Conservation (phyloP, 148 eudicot genomes). For the Hydrangea macrophylla region DNA sequence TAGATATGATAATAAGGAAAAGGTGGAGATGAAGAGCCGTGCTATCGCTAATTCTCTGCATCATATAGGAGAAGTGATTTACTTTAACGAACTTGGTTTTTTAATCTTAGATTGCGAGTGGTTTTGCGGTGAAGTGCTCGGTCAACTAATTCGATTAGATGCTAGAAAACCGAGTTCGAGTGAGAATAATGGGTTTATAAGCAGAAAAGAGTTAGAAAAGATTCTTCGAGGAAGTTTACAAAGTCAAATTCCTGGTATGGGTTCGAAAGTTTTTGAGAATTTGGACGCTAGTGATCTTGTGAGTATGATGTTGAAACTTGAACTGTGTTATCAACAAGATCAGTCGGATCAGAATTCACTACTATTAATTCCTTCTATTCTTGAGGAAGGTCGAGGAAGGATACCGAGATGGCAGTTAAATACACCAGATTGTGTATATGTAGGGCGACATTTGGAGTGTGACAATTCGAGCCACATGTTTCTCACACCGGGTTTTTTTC, state of each 20-base stretch:
- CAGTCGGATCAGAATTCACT: constrained; percentile 57
- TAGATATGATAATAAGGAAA: constrained; percentile 55
- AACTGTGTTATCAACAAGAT: constrained; percentile 72
- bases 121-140: constrained; percentile 78
- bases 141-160: constrained; percentile 51
- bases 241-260: constrained; percentile 68
- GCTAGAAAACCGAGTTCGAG: constrained; percentile 38
- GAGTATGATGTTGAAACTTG: constrained; percentile 80
- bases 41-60: constrained; percentile 74
- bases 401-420: constrained; percentile 70
- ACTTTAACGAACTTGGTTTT: constrained; percentile 72
- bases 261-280: constrained; percentile 58
- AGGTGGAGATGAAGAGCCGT: constrained; percentile 72
- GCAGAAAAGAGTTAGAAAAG: constrained; percentile 71
- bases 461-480: constrained; percentile 85
- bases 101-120: constrained; percentile 78
- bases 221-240: constrained; percentile 62
- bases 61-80: constrained; percentile 80
- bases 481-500: constrained; percentile 81
- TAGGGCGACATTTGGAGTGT: constrained; percentile 84
- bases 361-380: constrained; percentile 60
- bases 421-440: constrained; percentile 52
- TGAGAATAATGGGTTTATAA: constrained; percentile 57
- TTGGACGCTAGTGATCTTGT: constrained; percentile 59
- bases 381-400: constrained; percentile 72